Evolutionary conservation across 129 eudicot species (phyloP), one percentile per base, ranked within the genome.

Genomic region (Logfia minima): DNA sequence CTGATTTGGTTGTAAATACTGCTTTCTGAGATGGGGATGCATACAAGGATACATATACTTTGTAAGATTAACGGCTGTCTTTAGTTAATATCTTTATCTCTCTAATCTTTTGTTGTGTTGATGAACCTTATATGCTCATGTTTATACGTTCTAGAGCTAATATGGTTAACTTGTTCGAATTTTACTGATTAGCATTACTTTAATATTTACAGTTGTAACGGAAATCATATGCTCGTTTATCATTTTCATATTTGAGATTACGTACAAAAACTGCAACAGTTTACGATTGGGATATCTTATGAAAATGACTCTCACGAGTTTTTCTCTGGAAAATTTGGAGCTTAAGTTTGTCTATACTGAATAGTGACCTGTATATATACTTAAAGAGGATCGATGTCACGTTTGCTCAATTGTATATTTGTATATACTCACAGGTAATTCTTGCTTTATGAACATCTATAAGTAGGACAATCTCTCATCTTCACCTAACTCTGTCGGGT

Each of bases 1-100:
- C 16, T 60, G 76, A 70, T 70, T 61, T 59, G 71, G 70, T 59
- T 78, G 82, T 61, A 70, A 59, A 70, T 70, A 78, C 80, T 19
- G 29, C 63, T 76, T 76, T 76, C 34, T 29, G 21, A 70, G 70
- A 78, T 14, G 32, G 62, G 18, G 81, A 58, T 78, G 65, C 66
- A 7, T 32, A 71, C 32, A 68, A 18, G 51, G 70, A 60, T 24
- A 35, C 39, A 37, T 11, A 60, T 65, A 31, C 23, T 26, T 48
- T 41, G 71, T 63, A 75, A 58, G 68, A 32, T 58, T 58, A 58
- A 17, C 41, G 53, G 66, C 24, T 58, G 52, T 52, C 34, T 31
- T n/a, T 2, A 32, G 16, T 72, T 73, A 58, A 73, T 58, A 72
- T 73, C 21, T 11, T 14, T 28, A 28, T 63, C 37, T 28, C 28